Percentiles rank a stretch among this genome's conserved stretches.
These are phyloP conservation scores for Fusarium sp. DNA, from an alignment of 2,329 filamentous ascomycete species.

Conservation along the genomic window DNA sequence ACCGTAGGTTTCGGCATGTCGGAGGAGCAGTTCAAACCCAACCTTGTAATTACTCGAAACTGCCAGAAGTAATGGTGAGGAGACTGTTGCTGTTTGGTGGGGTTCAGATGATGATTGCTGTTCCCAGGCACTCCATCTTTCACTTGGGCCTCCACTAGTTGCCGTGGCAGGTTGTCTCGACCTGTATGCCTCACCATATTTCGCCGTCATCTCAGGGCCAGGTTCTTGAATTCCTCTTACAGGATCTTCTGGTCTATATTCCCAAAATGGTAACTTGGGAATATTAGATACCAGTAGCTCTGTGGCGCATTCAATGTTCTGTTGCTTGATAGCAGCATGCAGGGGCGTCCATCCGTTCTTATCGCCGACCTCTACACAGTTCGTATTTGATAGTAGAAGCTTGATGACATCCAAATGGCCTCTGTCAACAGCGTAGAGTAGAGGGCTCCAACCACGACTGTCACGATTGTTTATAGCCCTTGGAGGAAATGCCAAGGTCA, in stretches of 20 bases:
- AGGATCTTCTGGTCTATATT: neutral
- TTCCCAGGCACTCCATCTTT: neutral
- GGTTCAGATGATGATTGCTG: neutral
- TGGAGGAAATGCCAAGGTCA: neutral
- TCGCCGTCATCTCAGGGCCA: neutral
- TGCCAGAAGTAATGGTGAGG: neutral
- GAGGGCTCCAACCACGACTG: accelerated
- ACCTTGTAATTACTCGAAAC: accelerated
- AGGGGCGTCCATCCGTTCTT: neutral
- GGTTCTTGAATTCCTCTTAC: accelerated
- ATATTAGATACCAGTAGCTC: accelerated
- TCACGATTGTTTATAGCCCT: neutral
- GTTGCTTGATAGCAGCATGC: neutral
- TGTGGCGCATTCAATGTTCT: accelerated
- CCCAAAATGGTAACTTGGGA: neutral
- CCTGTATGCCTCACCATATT: neutral
- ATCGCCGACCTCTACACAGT: neutral
- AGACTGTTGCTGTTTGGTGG: neutral
- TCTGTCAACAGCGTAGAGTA: neutral
- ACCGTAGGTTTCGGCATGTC: neutral
- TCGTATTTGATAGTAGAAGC: neutral
- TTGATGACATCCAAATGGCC: neutral
- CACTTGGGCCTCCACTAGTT: neutral
- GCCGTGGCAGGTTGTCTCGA: accelerated
- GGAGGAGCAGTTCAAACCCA: neutral